Percentiles rank a stretch among this genome's conserved stretches.
phyloP scores from a whole-genome alignment of 2,329 filamentous ascomycete species.

The Aspergillus aculeatinus region DNA sequence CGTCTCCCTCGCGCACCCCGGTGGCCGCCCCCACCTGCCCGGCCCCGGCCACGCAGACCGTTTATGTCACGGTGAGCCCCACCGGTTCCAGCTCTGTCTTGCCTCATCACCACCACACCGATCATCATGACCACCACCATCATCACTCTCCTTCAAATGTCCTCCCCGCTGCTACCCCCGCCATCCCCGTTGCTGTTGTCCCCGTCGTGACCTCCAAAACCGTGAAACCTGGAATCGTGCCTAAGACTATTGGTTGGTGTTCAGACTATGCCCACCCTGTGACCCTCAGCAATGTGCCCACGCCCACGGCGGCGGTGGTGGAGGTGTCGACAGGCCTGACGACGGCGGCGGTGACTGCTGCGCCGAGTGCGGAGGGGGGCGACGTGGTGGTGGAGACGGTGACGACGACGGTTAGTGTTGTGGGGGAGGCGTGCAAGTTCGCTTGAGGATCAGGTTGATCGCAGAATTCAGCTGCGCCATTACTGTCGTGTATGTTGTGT shows the following conservation, averaged over 20 bases:
- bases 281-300: conserved; percentile 20
- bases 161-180: conserved; percentile 15
- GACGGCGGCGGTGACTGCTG: background rate
- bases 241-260: conserved; percentile 28
- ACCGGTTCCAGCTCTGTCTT: conserved; percentile 20
- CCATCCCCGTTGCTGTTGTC: conserved; percentile 9
- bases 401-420: background rate
- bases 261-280: conserved; percentile 28
- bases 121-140: background rate
- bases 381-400: background rate
- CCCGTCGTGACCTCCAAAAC: conserved; percentile 11
- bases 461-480: background rate
- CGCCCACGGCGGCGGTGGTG: conserved; percentile 4
- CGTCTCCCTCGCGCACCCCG: conserved; percentile 4
- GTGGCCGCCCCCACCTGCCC: background rate
- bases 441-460: background rate
- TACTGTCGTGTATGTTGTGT: no score
- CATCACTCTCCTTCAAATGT: conserved; percentile 5
- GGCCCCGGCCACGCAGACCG: conserved; percentile 18
- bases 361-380: background rate
- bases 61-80: conserved; percentile 26
- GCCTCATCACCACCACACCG: conserved; percentile 5
- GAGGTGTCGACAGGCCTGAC: background rate
- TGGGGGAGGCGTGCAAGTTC: background rate
- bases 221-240: conserved; percentile 25